A percentile compares a stretch with the other conserved stretches of the same genome.
phyloP scores from a whole-genome alignment of 2,329 filamentous ascomycete genomes.

The Cordyceps pruinosa region DNA sequence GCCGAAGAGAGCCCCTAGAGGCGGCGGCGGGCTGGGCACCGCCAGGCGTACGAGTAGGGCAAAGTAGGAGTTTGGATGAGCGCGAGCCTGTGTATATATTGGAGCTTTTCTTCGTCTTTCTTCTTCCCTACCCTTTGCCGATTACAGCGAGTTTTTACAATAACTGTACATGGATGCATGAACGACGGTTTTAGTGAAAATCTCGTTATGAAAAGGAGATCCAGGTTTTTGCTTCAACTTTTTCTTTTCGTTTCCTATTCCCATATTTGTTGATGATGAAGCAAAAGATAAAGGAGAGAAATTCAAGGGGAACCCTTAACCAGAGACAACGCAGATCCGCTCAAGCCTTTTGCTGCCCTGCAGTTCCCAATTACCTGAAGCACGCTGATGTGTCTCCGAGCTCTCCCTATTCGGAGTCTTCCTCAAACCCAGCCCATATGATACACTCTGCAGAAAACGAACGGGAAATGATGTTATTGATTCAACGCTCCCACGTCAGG shows the following conservation, averaged over 20 bases:
- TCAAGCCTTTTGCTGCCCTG: too few relatives aligned
- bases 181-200: background rate
- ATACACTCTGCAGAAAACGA: slow-evolving; percentile 4
- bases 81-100: slow-evolving; percentile 5
- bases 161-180: background rate
- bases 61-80: slow-evolving; percentile 5
- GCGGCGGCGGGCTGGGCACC: slow-evolving; percentile 12
- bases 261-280: background rate
- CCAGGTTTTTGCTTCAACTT: background rate
- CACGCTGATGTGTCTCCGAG: background rate
- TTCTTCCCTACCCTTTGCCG: background rate
- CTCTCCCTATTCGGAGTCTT: background rate
- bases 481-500: background rate
- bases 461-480: background rate
- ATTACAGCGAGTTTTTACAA: background rate
- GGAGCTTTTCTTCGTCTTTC: background rate
- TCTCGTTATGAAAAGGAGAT: background rate
- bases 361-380: background rate
- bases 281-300: background rate
- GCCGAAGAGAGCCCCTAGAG: slow-evolving; percentile 18
- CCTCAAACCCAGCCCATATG: background rate
- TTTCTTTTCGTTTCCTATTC: background rate
- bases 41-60: slow-evolving; percentile 4
- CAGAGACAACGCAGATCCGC: background rate
- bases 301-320: background rate